Percentiles rank a stretch among this genome's conserved stretches.
These are phyloP conservation scores for Botrytis aclada DNA, from an alignment of 2,329 filamentous ascomycete species.

Conservation along the genomic window DNA sequence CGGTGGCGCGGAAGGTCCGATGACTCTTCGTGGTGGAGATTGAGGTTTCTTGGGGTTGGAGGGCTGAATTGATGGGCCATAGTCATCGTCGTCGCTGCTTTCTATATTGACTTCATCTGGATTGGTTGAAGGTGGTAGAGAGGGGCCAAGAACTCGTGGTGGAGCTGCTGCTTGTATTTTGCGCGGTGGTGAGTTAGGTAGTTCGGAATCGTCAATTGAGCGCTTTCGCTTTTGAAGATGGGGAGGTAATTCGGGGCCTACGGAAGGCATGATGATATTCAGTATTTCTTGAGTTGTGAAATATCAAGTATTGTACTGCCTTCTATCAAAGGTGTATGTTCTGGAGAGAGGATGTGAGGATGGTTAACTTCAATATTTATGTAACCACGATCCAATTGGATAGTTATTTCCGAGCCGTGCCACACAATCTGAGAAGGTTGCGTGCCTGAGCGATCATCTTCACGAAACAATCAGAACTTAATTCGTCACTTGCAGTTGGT, in stretches of 20 bases:
- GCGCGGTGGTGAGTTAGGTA: slow-evolving; percentile 42
- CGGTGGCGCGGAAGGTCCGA: slow-evolving; percentile 36
- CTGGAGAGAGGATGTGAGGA: not conserved
- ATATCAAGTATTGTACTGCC: slow-evolving; percentile 15
- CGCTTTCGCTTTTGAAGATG: slow-evolving; percentile 64
- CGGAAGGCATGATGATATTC: slow-evolving; percentile 32
- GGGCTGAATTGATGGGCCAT: slow-evolving; percentile 16
- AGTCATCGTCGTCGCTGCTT: slow-evolving; percentile 40
- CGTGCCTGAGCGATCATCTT: not conserved
- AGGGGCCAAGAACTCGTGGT: slow-evolving; percentile 30
- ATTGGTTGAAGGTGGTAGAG: slow-evolving; percentile 38
- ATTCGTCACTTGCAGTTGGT: not conserved
- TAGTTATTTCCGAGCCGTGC: slow-evolving; percentile 2
- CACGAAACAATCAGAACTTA: not conserved
- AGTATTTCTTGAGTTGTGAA: not conserved
- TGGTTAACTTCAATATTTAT: slow-evolving; percentile 1
- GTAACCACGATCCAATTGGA: slow-evolving; percentile 7
- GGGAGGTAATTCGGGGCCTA: slow-evolving; percentile 68
- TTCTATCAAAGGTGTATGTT: not conserved
- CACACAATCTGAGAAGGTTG: slow-evolving; percentile 1
- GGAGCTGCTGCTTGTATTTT: slow-evolving; percentile 42
- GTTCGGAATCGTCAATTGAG: slow-evolving; percentile 44
- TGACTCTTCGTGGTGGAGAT: slow-evolving; percentile 15
- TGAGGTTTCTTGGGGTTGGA: slow-evolving; percentile 22
- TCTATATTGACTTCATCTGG: slow-evolving; percentile 49